Percentiles rank a stretch among this genome's conserved stretches.
These are phyloP conservation scores for Neonectria faginata DNA, from an alignment of 2,329 filamentous ascomycete genomes.

Conservation along the genomic window DNA sequence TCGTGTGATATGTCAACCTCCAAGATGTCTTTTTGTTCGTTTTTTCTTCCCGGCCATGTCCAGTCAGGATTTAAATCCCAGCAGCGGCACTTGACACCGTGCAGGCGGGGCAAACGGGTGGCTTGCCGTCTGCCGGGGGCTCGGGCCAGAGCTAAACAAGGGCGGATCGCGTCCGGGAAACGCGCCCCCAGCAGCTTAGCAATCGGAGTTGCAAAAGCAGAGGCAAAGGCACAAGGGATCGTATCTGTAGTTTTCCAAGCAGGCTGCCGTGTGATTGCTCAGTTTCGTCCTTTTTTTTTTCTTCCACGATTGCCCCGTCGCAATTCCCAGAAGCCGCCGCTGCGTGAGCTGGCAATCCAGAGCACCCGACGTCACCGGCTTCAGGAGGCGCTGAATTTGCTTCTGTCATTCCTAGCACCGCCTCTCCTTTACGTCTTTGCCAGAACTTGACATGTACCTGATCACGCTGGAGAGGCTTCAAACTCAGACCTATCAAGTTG, in stretches of 20 bases:
- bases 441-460: neutral
- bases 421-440: neutral
- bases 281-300: neutral
- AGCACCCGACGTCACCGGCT: constrained; percentile 7
- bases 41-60: constrained; percentile 9
- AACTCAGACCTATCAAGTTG: neutral
- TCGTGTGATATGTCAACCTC: constrained; percentile 8
- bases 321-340: neutral
- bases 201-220: neutral
- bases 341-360: constrained; percentile 1
- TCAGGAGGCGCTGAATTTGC: constrained; percentile 20
- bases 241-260: neutral
- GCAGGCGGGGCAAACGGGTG: constrained; percentile 39
- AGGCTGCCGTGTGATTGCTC: neutral
- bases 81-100: constrained; percentile 24
- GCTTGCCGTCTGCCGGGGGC: constrained; percentile 31
- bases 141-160: constrained; percentile 24
- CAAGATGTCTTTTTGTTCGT: constrained; percentile 5
- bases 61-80: constrained; percentile 7
- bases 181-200: neutral
- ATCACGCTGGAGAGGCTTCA: neutral
- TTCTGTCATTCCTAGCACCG: constrained; percentile 12
- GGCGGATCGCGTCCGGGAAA: constrained; percentile 15
- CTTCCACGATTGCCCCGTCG: neutral
- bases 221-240: too few relatives aligned